phyloP scores from a whole-genome alignment of 2,329 filamentous ascomycete species.

The Trichoderma oligosporum region DNA sequence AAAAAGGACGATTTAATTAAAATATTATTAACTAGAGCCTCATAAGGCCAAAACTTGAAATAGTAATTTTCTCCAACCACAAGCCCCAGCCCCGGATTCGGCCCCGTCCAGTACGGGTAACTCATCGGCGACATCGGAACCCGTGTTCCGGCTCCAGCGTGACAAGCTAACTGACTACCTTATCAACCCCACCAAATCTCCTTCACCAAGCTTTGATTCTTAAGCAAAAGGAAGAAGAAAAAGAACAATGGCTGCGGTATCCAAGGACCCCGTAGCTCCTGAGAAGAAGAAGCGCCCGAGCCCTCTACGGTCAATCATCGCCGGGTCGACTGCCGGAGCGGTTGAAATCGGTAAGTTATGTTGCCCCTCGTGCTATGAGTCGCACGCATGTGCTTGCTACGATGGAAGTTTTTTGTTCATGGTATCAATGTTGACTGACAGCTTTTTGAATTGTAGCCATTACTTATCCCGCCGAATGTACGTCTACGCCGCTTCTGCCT shows the following conservation, averaged over 20 bases:
- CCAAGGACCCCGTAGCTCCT: constrained; percentile 25
- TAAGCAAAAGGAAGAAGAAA: constrained; percentile 5
- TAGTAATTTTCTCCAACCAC: constrained; percentile 16
- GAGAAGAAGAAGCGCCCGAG: constrained; percentile 58
- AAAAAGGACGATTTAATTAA: too few relatives aligned
- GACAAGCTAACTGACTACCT: neutral
- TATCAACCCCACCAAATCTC: neutral
- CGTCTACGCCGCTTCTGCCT: constrained; percentile 28
- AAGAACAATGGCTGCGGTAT: constrained; percentile 29
- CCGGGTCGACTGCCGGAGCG: constrained; percentile 88
- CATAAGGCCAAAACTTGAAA: neutral
- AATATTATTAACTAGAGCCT: too few relatives aligned
- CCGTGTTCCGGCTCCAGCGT: constrained; percentile 10
- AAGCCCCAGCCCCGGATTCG: constrained; percentile 14
- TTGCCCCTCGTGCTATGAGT: constrained; percentile 15
- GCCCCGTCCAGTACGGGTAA: neutral
- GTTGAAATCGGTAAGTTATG: constrained; percentile 76
- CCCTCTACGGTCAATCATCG: constrained; percentile 81
- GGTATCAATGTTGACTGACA: neutral
- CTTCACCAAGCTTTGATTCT: neutral
- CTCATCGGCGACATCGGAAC: constrained; percentile 20
- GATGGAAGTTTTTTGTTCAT: neutral
- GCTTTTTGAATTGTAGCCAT: constrained; percentile 51
- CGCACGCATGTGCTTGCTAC: constrained; percentile 2
- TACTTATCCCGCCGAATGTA: constrained; percentile 92